Percentiles rank a stretch among this genome's conserved stretches.
These are phyloP conservation scores for Nitzschia putrida DNA, from an alignment of 108 stramenopile species.

Conservation along the genomic window DNA sequence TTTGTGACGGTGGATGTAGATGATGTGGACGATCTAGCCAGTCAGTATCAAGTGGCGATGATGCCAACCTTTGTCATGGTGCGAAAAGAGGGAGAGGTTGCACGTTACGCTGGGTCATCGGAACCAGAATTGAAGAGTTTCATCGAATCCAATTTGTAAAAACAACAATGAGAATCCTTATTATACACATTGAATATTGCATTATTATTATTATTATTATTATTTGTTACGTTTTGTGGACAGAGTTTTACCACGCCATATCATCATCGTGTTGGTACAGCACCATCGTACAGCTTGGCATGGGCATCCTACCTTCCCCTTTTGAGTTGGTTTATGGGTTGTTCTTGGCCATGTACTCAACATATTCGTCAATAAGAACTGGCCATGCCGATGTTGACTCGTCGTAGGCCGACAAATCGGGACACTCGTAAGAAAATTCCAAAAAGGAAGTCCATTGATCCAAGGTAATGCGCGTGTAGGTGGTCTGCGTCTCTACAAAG, in stretches of 20 bases:
- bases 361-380: slow-evolving; percentile 84
- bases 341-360: slow-evolving; percentile 71
- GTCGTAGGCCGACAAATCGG: slow-evolving; percentile 73
- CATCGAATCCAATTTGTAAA: slow-evolving; percentile 19
- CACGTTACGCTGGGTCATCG: slow-evolving; percentile 30
- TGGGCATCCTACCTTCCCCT: not conserved
- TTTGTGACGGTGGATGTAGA: slow-evolving; percentile 78
- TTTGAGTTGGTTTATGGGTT: slow-evolving; percentile 25
- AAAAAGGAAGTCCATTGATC: slow-evolving; percentile 90
- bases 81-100: slow-evolving; percentile 19
- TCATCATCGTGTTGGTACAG: not conserved
- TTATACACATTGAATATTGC: not conserved
- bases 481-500: slow-evolving; percentile 49
- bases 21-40: slow-evolving; percentile 70
- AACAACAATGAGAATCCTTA: not conserved
- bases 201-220: not conserved
- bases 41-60: slow-evolving; percentile 60
- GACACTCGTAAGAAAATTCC: slow-evolving; percentile 80
- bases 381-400: slow-evolving; percentile 83
- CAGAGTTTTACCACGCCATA: not conserved
- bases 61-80: slow-evolving; percentile 88
- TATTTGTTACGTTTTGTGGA: not conserved
- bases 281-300: not conserved
- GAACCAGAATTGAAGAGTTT: slow-evolving; percentile 29
- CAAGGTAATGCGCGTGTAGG: slow-evolving; percentile 74